Conservation (phyloP, 2,329 filamentous ascomycete species). For the Diaporthe velutina region DNA sequence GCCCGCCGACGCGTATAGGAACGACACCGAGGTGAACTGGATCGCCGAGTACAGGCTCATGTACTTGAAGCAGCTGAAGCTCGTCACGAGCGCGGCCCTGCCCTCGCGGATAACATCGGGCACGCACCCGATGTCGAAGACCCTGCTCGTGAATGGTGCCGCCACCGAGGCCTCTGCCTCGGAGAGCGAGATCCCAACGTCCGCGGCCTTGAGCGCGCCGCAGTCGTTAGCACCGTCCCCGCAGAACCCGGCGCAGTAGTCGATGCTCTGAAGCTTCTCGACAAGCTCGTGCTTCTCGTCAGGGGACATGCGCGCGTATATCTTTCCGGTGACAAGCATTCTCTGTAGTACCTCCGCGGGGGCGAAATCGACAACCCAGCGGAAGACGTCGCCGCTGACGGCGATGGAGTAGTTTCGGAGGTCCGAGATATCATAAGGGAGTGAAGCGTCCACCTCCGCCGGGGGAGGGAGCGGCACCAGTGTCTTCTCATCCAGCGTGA, state of each 20-base stretch:
- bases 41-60: slow-evolving; percentile 99
- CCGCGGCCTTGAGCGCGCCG: slow-evolving; percentile 94
- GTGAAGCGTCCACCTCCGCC: slow-evolving; percentile 80
- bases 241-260: slow-evolving; percentile 96
- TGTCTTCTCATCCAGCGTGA: slow-evolving; percentile 82
- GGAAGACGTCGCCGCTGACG: slow-evolving; percentile 92
- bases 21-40: slow-evolving; percentile 97
- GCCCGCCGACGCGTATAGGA: slow-evolving; percentile 92
- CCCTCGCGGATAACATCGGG: slow-evolving; percentile 95
- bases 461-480: slow-evolving; percentile 81
- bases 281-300: slow-evolving; percentile 99
- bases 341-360: slow-evolving; percentile 81
- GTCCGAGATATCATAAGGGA: slow-evolving; percentile 87
- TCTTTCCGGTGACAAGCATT: slow-evolving; percentile 92
- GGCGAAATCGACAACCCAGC: slow-evolving; percentile 95
- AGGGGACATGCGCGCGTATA: slow-evolving; percentile 98
- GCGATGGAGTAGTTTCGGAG: slow-evolving; percentile 89
- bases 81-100: slow-evolving; percentile 94
- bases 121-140: slow-evolving; percentile 97
- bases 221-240: slow-evolving; percentile 98
- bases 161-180: slow-evolving; percentile 98
- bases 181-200: slow-evolving; percentile 96
- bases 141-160: slow-evolving; percentile 94
- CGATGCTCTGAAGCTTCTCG: slow-evolving; percentile 95
- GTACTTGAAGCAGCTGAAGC: slow-evolving; percentile 99